Evolutionary conservation across 768 basidiomycete species (phyloP).

Genomic region (Leccinum sublutescens): DNA sequence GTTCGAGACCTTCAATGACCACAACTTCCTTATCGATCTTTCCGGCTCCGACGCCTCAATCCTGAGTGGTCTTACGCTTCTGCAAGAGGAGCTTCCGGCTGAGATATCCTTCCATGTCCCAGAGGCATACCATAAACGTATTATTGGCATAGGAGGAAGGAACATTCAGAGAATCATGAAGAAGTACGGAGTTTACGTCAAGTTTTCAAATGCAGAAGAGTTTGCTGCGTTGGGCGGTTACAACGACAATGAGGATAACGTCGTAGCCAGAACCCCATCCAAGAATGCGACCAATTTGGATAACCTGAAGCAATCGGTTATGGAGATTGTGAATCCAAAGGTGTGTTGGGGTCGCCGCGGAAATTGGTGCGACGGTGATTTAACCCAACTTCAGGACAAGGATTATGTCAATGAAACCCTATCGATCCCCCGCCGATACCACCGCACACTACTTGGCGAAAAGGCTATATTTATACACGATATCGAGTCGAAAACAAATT

Average conservation of each 20-base stretch:
- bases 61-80: slow-evolving; percentile 80
- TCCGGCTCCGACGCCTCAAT: slow-evolving; percentile 82
- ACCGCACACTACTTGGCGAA: slow-evolving; percentile 92
- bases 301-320: slow-evolving; percentile 91
- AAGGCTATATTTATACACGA: slow-evolving; percentile 97
- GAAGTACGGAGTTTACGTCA: slow-evolving; percentile 99
- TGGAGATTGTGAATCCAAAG: slow-evolving; percentile 98
- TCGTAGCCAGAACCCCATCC: slow-evolving; percentile 95
- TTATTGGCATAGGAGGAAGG: slow-evolving; percentile 96
- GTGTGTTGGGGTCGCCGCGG: slow-evolving; percentile 39
- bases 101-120: slow-evolving; percentile 99
- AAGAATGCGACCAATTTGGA: slow-evolving; percentile 97
- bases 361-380: slow-evolving; percentile 1
- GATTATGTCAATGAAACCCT: slow-evolving; percentile 95
- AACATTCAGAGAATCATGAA: slow-evolving; percentile 99
- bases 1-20: slow-evolving; percentile 96
- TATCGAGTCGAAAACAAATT: slow-evolving; percentile 96
- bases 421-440: slow-evolving; percentile 91
- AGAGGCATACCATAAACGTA: slow-evolving; percentile 97
- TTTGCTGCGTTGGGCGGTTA: slow-evolving; percentile 94
- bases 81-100: slow-evolving; percentile 97
- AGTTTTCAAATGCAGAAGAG: slow-evolving; percentile 97
- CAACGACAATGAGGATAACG: slow-evolving; percentile 97
- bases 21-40: slow-evolving; percentile 93
- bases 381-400: slow-evolving; percentile 65